Percentiles rank a stretch among this genome's conserved stretches.
Conservation (phyloP, 192 early-diverging fungal genomes). For the Rhizoclosmatium sp. region DNA sequence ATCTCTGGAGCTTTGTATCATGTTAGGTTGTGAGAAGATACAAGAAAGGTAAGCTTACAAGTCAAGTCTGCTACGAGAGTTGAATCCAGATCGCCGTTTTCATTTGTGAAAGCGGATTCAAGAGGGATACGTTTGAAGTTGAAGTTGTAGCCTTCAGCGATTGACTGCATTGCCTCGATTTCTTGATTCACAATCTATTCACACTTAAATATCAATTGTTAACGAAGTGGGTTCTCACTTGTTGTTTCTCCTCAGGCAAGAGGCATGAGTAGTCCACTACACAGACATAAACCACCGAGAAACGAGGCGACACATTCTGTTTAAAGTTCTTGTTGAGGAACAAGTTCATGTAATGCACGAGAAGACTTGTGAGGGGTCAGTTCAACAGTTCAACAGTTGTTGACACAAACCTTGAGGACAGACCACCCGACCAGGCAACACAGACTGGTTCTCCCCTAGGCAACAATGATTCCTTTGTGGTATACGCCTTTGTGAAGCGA, state of each 20-base stretch:
- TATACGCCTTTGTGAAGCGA: slow-evolving; percentile 20
- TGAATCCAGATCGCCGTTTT: slow-evolving; percentile 38
- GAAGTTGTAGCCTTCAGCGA: slow-evolving; percentile 24
- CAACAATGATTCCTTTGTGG: background rate
- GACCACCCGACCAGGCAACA: slow-evolving; percentile 87
- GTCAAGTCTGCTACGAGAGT: slow-evolving; percentile 15
- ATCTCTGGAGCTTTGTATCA: too few relatives aligned
- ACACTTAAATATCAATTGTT: background rate
- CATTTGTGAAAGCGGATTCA: slow-evolving; percentile 69
- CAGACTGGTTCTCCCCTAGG: slow-evolving; percentile 64
- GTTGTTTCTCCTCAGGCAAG: background rate
- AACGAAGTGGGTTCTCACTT: background rate
- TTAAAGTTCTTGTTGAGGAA: slow-evolving; percentile 8
- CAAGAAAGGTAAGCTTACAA: slow-evolving; percentile 6
- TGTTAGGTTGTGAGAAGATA: too few relatives aligned
- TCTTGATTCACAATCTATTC: background rate
- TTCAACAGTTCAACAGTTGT: background rate
- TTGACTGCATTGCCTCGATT: slow-evolving; percentile 28
- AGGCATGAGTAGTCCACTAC: slow-evolving; percentile 76
- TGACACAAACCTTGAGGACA: slow-evolving; percentile 72
- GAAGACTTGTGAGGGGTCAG: slow-evolving; percentile 1
- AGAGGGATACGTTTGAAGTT: slow-evolving; percentile 57
- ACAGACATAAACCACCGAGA: slow-evolving; percentile 71
- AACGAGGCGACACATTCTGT: slow-evolving; percentile 55
- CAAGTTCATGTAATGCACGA: slow-evolving; percentile 2